Conservation (phyloP, 2,329 filamentous ascomycete genomes). For the Aspergillus luchuensis region DNA sequence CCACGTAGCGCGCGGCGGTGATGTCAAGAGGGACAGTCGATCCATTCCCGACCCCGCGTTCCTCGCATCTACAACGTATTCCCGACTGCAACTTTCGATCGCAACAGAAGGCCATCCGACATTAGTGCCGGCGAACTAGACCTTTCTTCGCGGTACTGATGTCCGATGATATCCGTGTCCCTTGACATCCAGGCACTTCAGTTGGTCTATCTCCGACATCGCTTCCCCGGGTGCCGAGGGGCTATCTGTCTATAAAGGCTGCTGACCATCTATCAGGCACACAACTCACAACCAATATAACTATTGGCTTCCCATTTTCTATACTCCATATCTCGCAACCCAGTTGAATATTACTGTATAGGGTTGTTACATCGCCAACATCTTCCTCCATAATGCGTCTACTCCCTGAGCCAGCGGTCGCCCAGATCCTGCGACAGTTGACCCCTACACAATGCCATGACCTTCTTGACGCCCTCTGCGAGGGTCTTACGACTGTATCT, state of each 20-base stretch:
- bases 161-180: conserved; percentile 6
- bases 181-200: not conserved
- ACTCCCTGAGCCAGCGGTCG: conserved; percentile 37
- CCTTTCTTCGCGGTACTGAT: not conserved
- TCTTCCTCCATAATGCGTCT: conserved; percentile 32
- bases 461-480: conserved; percentile 41
- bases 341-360: too few species aligned
- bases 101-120: not conserved
- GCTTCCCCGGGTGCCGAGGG: not conserved
- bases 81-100: not conserved
- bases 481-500: conserved; percentile 37
- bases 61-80: not conserved
- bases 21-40: not conserved
- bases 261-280: not conserved
- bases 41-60: not conserved
- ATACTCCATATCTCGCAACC: too few species aligned
- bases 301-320: too few species aligned
- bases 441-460: conserved; percentile 35
- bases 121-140: not conserved
- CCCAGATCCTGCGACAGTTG: conserved; percentile 36
- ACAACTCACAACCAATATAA: not conserved
- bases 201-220: conserved; percentile 12
- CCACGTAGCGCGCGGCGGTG: not conserved
- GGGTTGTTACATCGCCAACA: too few species aligned
- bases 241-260: not conserved